These are phyloP conservation scores for Annulohypoxylon bovei DNA, from an alignment of 495 filamentous ascomycete species.

Conservation along the genomic window DNA sequence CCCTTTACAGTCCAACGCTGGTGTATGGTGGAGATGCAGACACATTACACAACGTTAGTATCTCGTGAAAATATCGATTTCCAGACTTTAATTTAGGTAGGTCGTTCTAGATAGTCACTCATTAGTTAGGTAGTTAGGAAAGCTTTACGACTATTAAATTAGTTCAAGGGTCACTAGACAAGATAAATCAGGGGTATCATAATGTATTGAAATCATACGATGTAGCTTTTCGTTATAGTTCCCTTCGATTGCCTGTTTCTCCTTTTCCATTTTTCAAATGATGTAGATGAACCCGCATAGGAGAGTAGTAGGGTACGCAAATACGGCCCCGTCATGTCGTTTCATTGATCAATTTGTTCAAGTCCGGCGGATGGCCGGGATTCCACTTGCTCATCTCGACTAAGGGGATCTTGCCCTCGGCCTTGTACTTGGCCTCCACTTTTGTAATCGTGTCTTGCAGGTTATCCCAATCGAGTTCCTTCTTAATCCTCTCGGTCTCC, in stretches of 20 bases:
- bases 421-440: conserved; percentile 21
- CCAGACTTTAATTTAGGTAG: no score
- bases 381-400: conserved; percentile 38
- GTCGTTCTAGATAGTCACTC: no score
- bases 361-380: conserved; percentile 9
- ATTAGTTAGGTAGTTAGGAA: neutral
- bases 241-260: no score
- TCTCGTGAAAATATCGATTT: no score
- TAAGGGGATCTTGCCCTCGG: conserved; percentile 25
- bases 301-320: neutral
- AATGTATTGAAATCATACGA: neutral
- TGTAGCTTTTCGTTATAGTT: neutral
- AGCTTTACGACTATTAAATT: no score
- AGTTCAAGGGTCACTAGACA: neutral
- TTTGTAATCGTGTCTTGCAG: conserved; percentile 4
- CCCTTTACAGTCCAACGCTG: no score
- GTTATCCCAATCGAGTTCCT: conserved; percentile 43
- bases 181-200: conserved; percentile 8
- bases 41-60: no score
- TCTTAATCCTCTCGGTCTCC: conserved; percentile 26
- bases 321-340: neutral
- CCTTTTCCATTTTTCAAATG: neutral
- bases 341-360: neutral
- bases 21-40: no score
- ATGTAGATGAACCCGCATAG: neutral